A percentile compares a stretch with the other conserved stretches of the same genome.
Conservation (phyloP, 2,329 filamentous ascomycete species). For the Fusarium pseudoanthophilum region DNA sequence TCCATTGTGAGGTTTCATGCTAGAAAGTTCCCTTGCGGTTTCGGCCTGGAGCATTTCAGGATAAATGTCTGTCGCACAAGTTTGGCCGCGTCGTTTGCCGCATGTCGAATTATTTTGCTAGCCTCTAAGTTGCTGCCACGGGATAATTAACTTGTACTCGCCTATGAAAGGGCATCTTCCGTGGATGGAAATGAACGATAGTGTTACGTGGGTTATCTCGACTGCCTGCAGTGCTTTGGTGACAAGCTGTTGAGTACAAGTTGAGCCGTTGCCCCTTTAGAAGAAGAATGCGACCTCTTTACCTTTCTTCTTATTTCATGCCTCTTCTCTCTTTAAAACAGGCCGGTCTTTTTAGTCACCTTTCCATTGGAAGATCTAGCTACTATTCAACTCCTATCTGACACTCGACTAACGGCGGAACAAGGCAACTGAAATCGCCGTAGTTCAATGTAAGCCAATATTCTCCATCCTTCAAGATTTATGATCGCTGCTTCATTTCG, state of each 20-base stretch:
- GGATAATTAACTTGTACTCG: constrained; percentile 12
- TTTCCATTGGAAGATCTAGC: not conserved
- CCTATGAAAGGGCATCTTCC: constrained; percentile 10
- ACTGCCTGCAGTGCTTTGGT: constrained; percentile 19
- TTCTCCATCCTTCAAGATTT: not conserved
- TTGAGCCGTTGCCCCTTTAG: constrained; percentile 18
- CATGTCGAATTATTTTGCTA: constrained; percentile 31
- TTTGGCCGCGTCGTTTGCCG: constrained; percentile 29
- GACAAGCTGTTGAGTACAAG: constrained; percentile 31
- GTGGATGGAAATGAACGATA: not conserved
- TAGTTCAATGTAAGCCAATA: constrained; percentile 12
- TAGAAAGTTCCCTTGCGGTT: constrained; percentile 31
- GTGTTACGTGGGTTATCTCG: constrained; percentile 16
- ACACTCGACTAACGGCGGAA: not conserved
- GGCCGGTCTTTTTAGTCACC: not conserved
- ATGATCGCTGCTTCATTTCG: not conserved
- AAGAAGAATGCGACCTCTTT: not conserved
- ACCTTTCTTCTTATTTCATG: not conserved
- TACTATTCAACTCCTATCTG: constrained; percentile 10
- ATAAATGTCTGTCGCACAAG: constrained; percentile 35
- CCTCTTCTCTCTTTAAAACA: not conserved
- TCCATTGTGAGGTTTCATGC: constrained; percentile 24
- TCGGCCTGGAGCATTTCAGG: constrained; percentile 25
- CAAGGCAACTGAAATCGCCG: not conserved
- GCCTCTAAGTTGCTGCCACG: constrained; percentile 1